phyloP scores from a whole-genome alignment of 2,329 filamentous ascomycete genomes.

The Aureobasidium sp. region DNA sequence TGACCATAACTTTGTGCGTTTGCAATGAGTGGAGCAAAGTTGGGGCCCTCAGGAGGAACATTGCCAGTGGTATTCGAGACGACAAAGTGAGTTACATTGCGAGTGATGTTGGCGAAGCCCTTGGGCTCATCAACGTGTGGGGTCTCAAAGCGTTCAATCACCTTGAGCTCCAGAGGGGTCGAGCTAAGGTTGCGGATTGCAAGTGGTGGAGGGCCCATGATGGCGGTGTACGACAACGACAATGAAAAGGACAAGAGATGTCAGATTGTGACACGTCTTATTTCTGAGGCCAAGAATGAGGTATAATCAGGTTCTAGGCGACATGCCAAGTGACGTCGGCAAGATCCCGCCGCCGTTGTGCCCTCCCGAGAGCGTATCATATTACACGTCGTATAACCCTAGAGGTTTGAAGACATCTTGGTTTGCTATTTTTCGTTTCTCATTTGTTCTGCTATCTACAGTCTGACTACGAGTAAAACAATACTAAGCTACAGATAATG shows the following conservation, averaged over 20 bases:
- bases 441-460: not conserved
- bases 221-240: not conserved
- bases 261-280: not conserved
- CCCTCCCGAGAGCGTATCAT: not conserved
- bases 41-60: conserved; percentile 24
- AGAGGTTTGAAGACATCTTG: not conserved
- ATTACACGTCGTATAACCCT: not conserved
- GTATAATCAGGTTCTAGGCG: not conserved
- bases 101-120: conserved; percentile 25
- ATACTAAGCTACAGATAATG: not conserved
- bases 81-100: conserved; percentile 38
- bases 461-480: not conserved
- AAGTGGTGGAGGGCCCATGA: conserved; percentile 32
- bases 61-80: conserved; percentile 27
- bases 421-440: not conserved
- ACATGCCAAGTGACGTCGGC: conserved; percentile 2
- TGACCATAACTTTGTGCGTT: conserved; percentile 53
- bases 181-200: conserved; percentile 76
- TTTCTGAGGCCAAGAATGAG: not conserved
- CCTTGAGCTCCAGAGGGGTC: conserved; percentile 61
- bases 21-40: conserved; percentile 30
- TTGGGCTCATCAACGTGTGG: conserved; percentile 36
- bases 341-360: not conserved
- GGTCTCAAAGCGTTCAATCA: conserved; percentile 63
- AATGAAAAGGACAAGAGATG: not conserved